A percentile compares a stretch with the other conserved stretches of the same genome.
phyloP scores from a whole-genome alignment of 176 grass and related monocot species.

The Oryza nivara region DNA sequence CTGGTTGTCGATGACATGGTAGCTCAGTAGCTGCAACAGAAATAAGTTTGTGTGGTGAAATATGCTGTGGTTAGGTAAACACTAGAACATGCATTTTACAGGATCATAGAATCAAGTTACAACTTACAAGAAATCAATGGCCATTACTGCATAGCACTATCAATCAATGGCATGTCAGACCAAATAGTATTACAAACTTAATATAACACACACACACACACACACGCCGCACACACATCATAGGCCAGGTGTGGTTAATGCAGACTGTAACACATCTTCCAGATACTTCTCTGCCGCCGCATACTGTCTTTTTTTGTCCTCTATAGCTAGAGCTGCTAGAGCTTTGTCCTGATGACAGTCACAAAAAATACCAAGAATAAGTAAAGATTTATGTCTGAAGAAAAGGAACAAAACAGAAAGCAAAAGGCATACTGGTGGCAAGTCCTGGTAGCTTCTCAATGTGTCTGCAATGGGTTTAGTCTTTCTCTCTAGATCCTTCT shows the following conservation, averaged over 20 bases:
- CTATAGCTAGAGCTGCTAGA: conserved; percentile 95
- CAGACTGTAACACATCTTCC: conserved; percentile 92
- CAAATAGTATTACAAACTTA: conserved; percentile 35
- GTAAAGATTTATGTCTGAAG: not conserved
- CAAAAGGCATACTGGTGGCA: conserved; percentile 78
- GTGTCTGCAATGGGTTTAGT: conserved; percentile 95
- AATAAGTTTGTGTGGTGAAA: conserved; percentile 33
- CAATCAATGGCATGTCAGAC: conserved; percentile 23
- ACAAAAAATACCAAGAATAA: conserved; percentile 31
- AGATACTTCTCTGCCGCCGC: conserved; percentile 98
- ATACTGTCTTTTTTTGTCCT: conserved; percentile 96
- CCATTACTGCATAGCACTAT: conserved; percentile 13
- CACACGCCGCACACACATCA: conserved; percentile 47
- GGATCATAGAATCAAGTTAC: conserved; percentile 20
- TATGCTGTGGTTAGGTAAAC: not conserved
- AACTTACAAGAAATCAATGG: conserved; percentile 32
- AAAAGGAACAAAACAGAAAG: conserved; percentile 30
- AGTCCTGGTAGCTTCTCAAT: conserved; percentile 96
- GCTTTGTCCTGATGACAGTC: conserved; percentile 86
- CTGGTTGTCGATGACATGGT: not conserved
- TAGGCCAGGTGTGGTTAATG: conserved; percentile 66
- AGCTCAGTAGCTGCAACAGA: not conserved
- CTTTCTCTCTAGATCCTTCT: conserved; percentile 92
- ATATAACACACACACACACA: conserved; percentile 32
- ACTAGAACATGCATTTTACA: conserved; percentile 30